These are phyloP conservation scores for Chrysophaeum taylorii DNA, from an alignment of 352 stramenopile genomes.

Conservation along the genomic window DNA sequence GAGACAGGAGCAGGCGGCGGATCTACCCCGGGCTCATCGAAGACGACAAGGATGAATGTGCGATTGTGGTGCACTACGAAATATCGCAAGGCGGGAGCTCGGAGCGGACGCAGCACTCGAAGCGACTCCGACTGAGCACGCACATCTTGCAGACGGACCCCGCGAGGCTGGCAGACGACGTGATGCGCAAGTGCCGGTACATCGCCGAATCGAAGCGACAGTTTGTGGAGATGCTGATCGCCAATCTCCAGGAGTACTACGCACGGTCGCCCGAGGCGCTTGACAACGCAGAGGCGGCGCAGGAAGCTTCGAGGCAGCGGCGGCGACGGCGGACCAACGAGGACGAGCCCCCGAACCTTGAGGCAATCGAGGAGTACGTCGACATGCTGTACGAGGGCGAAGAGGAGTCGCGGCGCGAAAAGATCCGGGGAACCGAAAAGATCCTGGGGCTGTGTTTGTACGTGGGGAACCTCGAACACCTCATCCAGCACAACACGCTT, in stretches of 20 bases:
- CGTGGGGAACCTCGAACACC: conserved; percentile 70
- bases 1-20: conserved; percentile 20
- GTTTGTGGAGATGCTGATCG: conserved; percentile 37
- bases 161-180: conserved; percentile 34
- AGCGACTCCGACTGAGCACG: conserved; percentile 14
- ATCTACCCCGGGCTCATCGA: conserved; percentile 28
- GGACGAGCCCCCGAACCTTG: conserved; percentile 7
- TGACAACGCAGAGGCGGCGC: background rate
- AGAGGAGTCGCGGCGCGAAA: conserved; percentile 23
- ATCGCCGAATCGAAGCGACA: conserved; percentile 36
- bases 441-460: conserved; percentile 76
- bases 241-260: conserved; percentile 34
- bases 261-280: conserved; percentile 1
- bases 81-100: conserved; percentile 29
- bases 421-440: conserved; percentile 44
- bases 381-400: conserved; percentile 83
- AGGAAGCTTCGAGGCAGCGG: background rate
- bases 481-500: conserved; percentile 83
- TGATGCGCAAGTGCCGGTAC: conserved; percentile 47
- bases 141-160: conserved; percentile 27
- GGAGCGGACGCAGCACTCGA: conserved; percentile 13
- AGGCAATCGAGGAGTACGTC: conserved; percentile 74
- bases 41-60: conserved; percentile 30
- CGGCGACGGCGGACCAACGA: background rate
- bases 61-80: conserved; percentile 37